Evolutionary conservation across 108 stramenopile species (phyloP), one percentile per base, ranked within the genome.

Genomic region (Licmophora abbreviata): DNA sequence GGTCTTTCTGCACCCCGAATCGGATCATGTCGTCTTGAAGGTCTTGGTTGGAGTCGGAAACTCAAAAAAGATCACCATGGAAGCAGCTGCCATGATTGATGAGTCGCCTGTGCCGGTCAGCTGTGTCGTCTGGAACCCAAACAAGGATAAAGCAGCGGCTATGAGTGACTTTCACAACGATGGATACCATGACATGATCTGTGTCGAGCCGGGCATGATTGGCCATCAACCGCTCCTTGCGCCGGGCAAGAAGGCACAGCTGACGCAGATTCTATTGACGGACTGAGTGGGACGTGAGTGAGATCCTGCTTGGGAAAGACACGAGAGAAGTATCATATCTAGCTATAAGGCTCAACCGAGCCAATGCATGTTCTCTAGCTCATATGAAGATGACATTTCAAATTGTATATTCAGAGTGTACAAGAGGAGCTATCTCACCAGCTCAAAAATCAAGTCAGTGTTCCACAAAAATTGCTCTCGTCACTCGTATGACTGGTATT

Each of bases 101-200:
- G 88, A 65, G 1, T 23, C 37, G 20, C 23, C 24, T n/a, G 68
- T 69, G 18, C 77, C 79, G 4, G 79, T 83, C 24, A 69, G 64
- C 21, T 70, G 66, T 29, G 79, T 80, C 17, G 79, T 80, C 17
- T 80, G 79, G 79, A 80, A 80, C 67, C 88, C 85, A 25, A 64
- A 73, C 38, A 58, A 64, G 28, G 63, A 67, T 23, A 91, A 86
- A 25, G 82, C 84, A 1, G 61, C 51, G 25, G 72, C 66, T 1
- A 84, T 91, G 85, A 41, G 42, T 12, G 88, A 91, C 47, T 86
- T 91, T 59, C 77, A 74, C 10, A 64, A 77, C 23, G 85, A 86
- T 45, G 66, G 77, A 64, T 79, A 86, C 48, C 33, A 60, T 22
- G 84, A 86, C 11, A 86, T 91, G 82, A 79, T 91, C 41, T 91